phyloP scores from a whole-genome alignment of 306 rosid species.

The Phaseolus lunatus region DNA sequence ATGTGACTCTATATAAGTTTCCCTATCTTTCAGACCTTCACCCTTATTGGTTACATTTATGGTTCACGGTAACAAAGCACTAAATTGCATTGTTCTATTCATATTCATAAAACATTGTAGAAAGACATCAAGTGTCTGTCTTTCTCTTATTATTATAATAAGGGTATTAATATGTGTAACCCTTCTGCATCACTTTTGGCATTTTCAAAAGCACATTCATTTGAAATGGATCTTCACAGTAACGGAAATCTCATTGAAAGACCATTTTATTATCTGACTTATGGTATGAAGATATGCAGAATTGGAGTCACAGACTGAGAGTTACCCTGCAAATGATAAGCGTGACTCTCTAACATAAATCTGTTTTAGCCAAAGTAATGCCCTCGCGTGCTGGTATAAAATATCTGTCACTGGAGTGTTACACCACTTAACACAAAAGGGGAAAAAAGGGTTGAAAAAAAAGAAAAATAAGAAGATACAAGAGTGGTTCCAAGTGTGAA shows the following conservation, averaged over 20 bases:
- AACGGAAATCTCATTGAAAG: constrained; percentile 30
- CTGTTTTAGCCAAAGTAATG: constrained; percentile 21
- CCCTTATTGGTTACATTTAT: constrained; percentile 39
- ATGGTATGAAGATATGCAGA: background rate
- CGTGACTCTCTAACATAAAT: constrained; percentile 17
- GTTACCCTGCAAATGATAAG: constrained; percentile 16
- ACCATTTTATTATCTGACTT: constrained; percentile 27
- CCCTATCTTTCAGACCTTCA: constrained; percentile 44
- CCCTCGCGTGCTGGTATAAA: constrained; percentile 4
- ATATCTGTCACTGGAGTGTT: constrained; percentile 28
- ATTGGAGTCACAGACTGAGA: constrained; percentile 10
- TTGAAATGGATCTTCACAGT: constrained; percentile 45
- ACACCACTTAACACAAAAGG: constrained; percentile 27
- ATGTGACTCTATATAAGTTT: constrained; percentile 37
- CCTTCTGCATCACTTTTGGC: background rate
- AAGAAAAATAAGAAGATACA: too few species aligned
- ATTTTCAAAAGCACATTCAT: constrained; percentile 56
- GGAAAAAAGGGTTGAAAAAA: background rate
- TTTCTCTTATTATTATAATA: too few species aligned
- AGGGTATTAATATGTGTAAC: background rate
- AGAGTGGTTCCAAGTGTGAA: background rate
- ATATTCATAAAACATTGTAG: too few species aligned
- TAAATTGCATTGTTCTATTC: background rate
- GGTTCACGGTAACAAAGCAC: background rate
- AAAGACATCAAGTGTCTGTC: too few species aligned